Evolutionary conservation across 306 rosid species (phyloP), one percentile per base, ranked within the genome.

Genomic region (Hippophae rhamnoides): DNA sequence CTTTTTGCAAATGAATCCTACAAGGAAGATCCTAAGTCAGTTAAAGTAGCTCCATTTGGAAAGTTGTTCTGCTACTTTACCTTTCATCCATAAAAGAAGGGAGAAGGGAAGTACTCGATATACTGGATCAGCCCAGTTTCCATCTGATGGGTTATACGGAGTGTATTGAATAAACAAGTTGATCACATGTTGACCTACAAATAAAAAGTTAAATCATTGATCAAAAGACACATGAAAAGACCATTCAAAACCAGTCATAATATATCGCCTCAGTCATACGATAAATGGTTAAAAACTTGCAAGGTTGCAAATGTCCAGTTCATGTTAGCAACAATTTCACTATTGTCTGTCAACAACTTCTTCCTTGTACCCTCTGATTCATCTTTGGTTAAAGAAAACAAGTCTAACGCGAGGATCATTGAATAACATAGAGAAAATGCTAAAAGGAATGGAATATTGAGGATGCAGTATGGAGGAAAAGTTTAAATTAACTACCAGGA

Each of bases 151-250:
- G 50, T 76, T 81, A 70, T 92, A 87, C 40, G 98, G 96, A 31
- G 96, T 90, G 67, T 90, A 90, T 64, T 90, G 98, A 70, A 81
- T 77, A 67, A 87, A 92, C 56, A 92, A 72, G 86, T 86, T 92
- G 77, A 87, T 72, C 52, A 92, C 96, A 69, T 92, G 98, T 86
- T 81, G 83, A 56, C 96, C 98, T 92, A 57, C 41, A 55, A 69
- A 54, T 51, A 60, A 13, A 43, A n/a, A 5, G 23, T 52, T 42
- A 42, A 38, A 53, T 8, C 18, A 12, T 49, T 49, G 14, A 26
- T 13, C 7, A 49, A 31, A 31, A 31, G 38, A 31, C 7, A 49
- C 7, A 49, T 5, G 3, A 13, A 46, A 4, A 31, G 38, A 31
- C 38, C 38, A 31, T 2, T 31, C 38, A 31, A 31, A 31, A 31